Evolutionary conservation across 2,329 filamentous ascomycete genomes (phyloP).

Genomic region (Aciculosporium take): DNA sequence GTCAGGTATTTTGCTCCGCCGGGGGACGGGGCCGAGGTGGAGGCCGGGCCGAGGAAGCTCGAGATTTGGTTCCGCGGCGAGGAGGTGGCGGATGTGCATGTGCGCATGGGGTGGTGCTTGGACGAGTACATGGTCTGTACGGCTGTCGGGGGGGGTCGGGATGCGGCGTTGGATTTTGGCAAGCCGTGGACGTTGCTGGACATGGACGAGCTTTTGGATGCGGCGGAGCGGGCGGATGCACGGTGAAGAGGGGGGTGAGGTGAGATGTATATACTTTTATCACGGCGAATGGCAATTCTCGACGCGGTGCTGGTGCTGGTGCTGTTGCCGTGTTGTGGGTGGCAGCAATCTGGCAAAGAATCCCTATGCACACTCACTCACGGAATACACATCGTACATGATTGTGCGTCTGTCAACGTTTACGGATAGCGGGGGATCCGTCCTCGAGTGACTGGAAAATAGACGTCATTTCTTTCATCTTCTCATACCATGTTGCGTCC

Average conservation of each 20-base stretch:
- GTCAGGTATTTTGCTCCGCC: conserved; percentile 51
- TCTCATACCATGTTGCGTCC: not conserved
- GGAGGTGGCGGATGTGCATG: conserved; percentile 20
- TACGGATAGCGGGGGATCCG: too few species aligned
- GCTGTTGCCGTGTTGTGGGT: too few species aligned
- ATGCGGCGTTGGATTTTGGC: conserved; percentile 25
- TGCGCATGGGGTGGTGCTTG: conserved; percentile 24
- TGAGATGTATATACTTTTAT: too few species aligned
- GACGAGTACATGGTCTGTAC: conserved; percentile 43
- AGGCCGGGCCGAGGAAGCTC: conserved; percentile 5
- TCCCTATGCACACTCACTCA: too few species aligned
- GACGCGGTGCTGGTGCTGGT: too few species aligned
- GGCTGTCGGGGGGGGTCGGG: conserved; percentile 28
- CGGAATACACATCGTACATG: too few species aligned
- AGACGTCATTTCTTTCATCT: too few species aligned
- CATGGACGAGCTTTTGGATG: conserved; percentile 30
- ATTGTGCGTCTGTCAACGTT: too few species aligned
- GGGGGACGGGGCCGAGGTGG: conserved; percentile 11
- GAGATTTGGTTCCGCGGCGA: conserved; percentile 19
- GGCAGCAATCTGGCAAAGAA: too few species aligned
- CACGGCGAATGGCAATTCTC: too few species aligned
- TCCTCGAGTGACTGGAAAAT: too few species aligned
- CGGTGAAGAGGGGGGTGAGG: not conserved
- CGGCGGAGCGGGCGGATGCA: conserved; percentile 22
- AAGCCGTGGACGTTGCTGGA: conserved; percentile 14